Evolutionary conservation across 2,329 filamentous ascomycete species (phyloP), one percentile per base, ranked within the genome.

Genomic region (Dendryphion nanum): DNA sequence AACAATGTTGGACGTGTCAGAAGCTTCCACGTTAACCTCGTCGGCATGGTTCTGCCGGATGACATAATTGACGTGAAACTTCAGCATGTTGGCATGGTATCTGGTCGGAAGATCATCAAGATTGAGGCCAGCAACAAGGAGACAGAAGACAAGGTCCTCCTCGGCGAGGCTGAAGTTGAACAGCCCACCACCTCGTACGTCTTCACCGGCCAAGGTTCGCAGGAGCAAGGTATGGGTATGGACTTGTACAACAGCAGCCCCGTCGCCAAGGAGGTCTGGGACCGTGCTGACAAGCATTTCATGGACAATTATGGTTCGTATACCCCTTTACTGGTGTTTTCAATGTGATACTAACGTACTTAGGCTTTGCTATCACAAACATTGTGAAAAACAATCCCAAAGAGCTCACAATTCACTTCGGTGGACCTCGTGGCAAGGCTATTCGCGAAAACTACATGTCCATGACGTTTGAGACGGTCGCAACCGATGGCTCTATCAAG

Each of bases 171-270:
- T 18, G 93, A 98, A 69, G 89, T 98, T 41, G 93, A 98, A 70
- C 93, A 98, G 66, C 94, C 94, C 6, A 89, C 93, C 21, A 95
- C 91, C 2, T 85, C 93, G 4, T 98, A 98, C 59, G 89, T 98
- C 53, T 98, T 98, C 70, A 98, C 94, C 48, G 93, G 93, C 39
- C 93, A 98, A 69, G 93, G 93, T 56, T 96, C 90, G 35, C 94
- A 98, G 69, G 93, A 98, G 69, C 93, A 98, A 68, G 93, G 93
- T 46, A 98, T 98, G 93, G 93, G 93, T 70, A 98, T 98, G 93
- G 93, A 97, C 61, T 78, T 98, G 35, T 98, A 98, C 67, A 85
- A 78, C 59, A 95, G 85, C 76, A 97, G 93, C 65, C 75, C 85
- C 24, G 93, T 98, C 15, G 94, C 93, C 46, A 90, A 89, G 73